Evolutionary conservation across 2,329 filamentous ascomycete genomes (phyloP), one percentile per base, ranked within the genome.

Genomic region (Nannizziopsis barbatae): DNA sequence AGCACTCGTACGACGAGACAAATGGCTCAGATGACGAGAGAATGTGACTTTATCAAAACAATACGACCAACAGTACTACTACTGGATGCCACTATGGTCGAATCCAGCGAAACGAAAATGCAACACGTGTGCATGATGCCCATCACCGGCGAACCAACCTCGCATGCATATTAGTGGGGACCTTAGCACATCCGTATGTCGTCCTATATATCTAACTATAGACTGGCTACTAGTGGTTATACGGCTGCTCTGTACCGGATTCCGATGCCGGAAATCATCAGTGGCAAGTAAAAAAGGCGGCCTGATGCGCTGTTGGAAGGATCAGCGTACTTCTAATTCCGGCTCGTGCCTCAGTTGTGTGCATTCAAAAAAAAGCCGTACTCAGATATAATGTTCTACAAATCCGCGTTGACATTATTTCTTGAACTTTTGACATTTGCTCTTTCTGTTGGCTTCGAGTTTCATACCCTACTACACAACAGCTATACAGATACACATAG

Each of bases 51-150:
- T 17, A 18, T 18, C 30, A 35, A 32, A 8, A 17, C 30, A 31
- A 42, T 42, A 31, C 18, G 31, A 42, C 45, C 38, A 30, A 35
- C n/a, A 42, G 42, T 47, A 36, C 45, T 47, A 47, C 45, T 14
- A 17, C 45, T 47, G 31, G 20, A 47, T 47, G 38, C 22, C 45
- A 47, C 45, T 47, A 30, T 47, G 45, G 2, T 42, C 44, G 45
- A 30, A 36, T 27, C 35, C 3, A 27, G 17, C 38, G 35, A 37
- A 35, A 37, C 37, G 38, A 42, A n/a, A 32, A 33, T 20, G 8
- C 37, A 47, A 40, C 45, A 47, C 45, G 45, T 47, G 45, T 27
- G 38, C 12, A 17, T 32, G 17, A 37, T 35, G 15, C 44, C 14
- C 44, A 46, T 20, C n/a, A 12, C 36, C n/a, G 27, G n/a, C 22